Conservation (phyloP, 139 green algal species). For the Ettlia oleoabundans region DNA sequence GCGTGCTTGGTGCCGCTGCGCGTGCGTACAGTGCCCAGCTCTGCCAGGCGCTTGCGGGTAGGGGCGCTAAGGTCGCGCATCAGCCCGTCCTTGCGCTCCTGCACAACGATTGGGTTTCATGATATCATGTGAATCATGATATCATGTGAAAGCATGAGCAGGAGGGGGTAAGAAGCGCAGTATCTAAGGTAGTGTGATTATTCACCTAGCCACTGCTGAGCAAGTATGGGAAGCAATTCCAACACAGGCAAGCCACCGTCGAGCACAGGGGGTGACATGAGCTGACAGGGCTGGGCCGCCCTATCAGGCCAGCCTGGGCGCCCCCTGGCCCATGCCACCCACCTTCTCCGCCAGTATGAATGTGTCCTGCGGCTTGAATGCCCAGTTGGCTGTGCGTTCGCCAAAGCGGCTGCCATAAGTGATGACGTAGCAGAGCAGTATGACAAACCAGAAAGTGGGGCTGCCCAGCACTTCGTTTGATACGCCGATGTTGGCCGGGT, state of each 20-base stretch:
- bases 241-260: background rate
- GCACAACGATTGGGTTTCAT: too few species aligned
- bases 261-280: too few species aligned
- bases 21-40: constrained; percentile 20
- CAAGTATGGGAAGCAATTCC: too few species aligned
- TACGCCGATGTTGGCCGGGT: constrained; percentile 61
- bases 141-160: background rate
- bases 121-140: background rate
- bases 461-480: constrained; percentile 40
- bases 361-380: constrained; percentile 57
- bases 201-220: too few species aligned
- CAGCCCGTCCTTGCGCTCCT: constrained; percentile 42
- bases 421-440: constrained; percentile 47
- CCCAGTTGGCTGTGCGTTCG: constrained; percentile 55
- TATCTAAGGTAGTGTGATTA: too few species aligned
- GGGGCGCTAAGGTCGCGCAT: constrained; percentile 14
- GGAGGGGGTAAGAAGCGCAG: too few species aligned
- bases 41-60: constrained; percentile 26
- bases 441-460: constrained; percentile 60
- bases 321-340: background rate
- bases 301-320: too few species aligned
- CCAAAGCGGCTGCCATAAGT: constrained; percentile 56
- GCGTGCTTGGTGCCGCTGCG: constrained; percentile 1
- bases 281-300: too few species aligned
- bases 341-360: constrained; percentile 62